Percentiles rank a stretch among this genome's conserved stretches.
Conservation (phyloP, 2,329 filamentous ascomycete genomes). For the Rhynchosporium agropyri region DNA sequence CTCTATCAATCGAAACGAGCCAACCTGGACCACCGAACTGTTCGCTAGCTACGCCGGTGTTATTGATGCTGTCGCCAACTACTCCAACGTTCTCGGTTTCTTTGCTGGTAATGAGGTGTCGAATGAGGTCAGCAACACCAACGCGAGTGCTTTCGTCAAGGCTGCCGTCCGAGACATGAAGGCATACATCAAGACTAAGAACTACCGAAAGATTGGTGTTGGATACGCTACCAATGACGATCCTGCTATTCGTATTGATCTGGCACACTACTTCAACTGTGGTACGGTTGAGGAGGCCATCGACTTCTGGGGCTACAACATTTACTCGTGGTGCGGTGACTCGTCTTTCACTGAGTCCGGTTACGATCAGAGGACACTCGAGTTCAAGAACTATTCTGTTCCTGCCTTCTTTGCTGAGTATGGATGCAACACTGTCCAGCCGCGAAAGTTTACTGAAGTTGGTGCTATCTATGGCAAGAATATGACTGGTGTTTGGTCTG, state of each 20-base stretch:
- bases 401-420: slow-evolving; percentile 99
- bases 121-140: slow-evolving; percentile 85
- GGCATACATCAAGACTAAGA: slow-evolving; percentile 82
- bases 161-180: slow-evolving; percentile 96
- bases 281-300: slow-evolving; percentile 68
- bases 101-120: slow-evolving; percentile 98
- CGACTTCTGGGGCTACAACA: slow-evolving; percentile 99
- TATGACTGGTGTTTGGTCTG: slow-evolving; percentile 89
- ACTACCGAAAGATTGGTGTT: slow-evolving; percentile 79
- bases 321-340: slow-evolving; percentile 97
- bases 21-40: slow-evolving; percentile 77
- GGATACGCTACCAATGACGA: slow-evolving; percentile 98
- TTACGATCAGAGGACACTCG: slow-evolving; percentile 79
- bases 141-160: slow-evolving; percentile 93
- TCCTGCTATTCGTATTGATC: slow-evolving; percentile 74
- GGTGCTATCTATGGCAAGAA: slow-evolving; percentile 73
- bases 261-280: slow-evolving; percentile 96
- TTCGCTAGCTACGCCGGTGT: slow-evolving; percentile 83
- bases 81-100: slow-evolving; percentile 93
- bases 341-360: slow-evolving; percentile 77
- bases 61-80: slow-evolving; percentile 77
- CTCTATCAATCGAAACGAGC: slow-evolving; percentile 83
- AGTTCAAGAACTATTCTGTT: slow-evolving; percentile 87
- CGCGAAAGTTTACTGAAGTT: slow-evolving; percentile 85
- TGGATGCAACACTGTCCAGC: slow-evolving; percentile 76